Conservation (phyloP, 2,329 filamentous ascomycete species). For the Colletotrichum endophyticum region DNA sequence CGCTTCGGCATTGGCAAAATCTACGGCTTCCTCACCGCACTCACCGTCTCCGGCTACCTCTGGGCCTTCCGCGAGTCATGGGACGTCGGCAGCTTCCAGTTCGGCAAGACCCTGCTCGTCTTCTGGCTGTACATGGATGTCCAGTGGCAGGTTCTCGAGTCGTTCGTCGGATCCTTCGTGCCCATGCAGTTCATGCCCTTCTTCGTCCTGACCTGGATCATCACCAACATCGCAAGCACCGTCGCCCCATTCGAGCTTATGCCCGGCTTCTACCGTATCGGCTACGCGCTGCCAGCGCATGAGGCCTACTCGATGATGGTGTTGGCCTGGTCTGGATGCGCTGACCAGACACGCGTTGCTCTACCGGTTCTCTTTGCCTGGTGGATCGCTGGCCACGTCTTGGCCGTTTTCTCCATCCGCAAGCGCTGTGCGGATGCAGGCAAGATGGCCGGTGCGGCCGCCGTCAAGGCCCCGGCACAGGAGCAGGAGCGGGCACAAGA, state of each 20-base stretch:
- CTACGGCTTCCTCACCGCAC: slow-evolving; percentile 38
- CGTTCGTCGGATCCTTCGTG: slow-evolving; percentile 26
- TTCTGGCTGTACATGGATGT: slow-evolving; percentile 45
- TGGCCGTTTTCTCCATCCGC: slow-evolving; percentile 25
- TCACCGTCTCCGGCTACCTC: slow-evolving; percentile 43
- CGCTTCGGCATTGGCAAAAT: slow-evolving; percentile 30
- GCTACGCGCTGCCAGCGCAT: slow-evolving; percentile 40
- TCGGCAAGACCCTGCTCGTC: slow-evolving; percentile 30
- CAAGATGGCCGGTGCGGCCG: neutral
- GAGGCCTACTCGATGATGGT: slow-evolving; percentile 37
- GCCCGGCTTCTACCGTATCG: slow-evolving; percentile 43
- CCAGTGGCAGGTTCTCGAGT: slow-evolving; percentile 47
- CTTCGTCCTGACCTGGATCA: slow-evolving; percentile 45
- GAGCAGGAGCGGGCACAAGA: neutral
- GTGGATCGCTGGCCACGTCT: slow-evolving; percentile 35
- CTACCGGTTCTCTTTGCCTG: slow-evolving; percentile 47
- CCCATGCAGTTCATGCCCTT: slow-evolving; percentile 43
- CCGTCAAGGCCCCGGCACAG: neutral
- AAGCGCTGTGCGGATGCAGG: slow-evolving; percentile 21
- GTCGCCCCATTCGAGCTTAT: slow-evolving; percentile 41
- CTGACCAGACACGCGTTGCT: slow-evolving; percentile 39
- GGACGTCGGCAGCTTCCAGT: slow-evolving; percentile 35
- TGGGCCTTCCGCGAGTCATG: slow-evolving; percentile 50
- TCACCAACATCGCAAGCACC: slow-evolving; percentile 41
- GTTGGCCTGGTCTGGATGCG: slow-evolving; percentile 47